phyloP scores from a whole-genome alignment of 768 basidiomycete genomes.

The Termitomyces sp. region DNA sequence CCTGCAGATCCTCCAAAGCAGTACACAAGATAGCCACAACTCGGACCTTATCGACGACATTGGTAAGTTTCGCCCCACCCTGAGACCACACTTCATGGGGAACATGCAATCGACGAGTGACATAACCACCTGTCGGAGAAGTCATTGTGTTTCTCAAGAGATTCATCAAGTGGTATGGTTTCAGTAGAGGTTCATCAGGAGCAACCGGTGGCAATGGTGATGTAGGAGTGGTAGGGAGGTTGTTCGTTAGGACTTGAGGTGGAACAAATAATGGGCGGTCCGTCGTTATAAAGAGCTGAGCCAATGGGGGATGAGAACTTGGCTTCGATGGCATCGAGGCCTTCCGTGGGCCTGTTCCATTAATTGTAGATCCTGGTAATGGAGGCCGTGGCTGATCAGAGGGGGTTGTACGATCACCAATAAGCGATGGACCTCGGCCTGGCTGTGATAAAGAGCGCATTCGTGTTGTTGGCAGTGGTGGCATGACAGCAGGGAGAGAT shows the following conservation, averaged over 20 bases:
- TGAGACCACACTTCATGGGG: constrained; percentile 91
- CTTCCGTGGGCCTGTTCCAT: constrained; percentile 47
- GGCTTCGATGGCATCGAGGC: constrained; percentile 57
- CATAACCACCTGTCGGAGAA: constrained; percentile 77
- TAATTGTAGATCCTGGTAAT: constrained; percentile 35
- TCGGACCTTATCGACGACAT: constrained; percentile 79
- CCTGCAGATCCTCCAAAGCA: constrained; percentile 75
- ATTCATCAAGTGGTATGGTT: constrained; percentile 90
- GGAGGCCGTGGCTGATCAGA: constrained; percentile 47
- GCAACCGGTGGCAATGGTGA: constrained; percentile 74
- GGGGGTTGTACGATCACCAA: constrained; percentile 47
- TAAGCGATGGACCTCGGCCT: constrained; percentile 59
- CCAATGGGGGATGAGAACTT: constrained; percentile 35
- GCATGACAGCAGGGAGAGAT: constrained; percentile 37
- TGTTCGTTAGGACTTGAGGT: constrained; percentile 42
- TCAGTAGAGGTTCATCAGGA: constrained; percentile 68
- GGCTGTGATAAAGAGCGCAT: constrained; percentile 75
- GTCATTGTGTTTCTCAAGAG: constrained; percentile 76
- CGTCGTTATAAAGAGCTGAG: constrained; percentile 11
- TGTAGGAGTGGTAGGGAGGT: constrained; percentile 67
- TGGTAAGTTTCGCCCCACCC: constrained; percentile 79
- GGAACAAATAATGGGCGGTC: constrained; percentile 32
- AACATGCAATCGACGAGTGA: constrained; percentile 82
- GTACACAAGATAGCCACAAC: constrained; percentile 76
- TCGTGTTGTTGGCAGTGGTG: constrained; percentile 35